Conservation (phyloP, 805 yeast genomes). For the Kazachstania taianensis region DNA sequence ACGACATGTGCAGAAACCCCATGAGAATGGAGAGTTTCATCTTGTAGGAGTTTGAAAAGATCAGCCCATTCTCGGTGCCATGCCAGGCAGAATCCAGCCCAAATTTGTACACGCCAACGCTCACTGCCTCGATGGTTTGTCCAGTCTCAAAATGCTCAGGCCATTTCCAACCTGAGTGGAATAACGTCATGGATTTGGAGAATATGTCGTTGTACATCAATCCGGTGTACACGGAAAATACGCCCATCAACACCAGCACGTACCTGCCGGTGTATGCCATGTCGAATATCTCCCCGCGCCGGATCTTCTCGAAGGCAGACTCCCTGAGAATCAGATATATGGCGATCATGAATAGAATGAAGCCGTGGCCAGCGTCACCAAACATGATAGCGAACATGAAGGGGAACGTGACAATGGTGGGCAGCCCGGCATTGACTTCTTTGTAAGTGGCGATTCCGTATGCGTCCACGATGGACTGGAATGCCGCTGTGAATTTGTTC, state of each 20-base stretch:
- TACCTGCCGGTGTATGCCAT: conserved; percentile 95
- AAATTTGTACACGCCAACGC: conserved; percentile 61
- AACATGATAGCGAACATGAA: conserved; percentile 99
- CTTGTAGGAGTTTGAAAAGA: conserved; percentile 91
- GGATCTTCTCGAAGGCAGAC: conserved; percentile 50
- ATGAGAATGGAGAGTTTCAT: conserved; percentile 91
- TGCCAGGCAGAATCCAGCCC: conserved; percentile 97
- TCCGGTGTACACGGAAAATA: conserved; percentile 93
- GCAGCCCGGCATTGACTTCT: conserved; percentile 92
- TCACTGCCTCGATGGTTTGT: conserved; percentile 55
- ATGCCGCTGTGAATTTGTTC: conserved; percentile 89
- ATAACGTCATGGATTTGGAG: conserved; percentile 81
- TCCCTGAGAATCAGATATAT: conserved; percentile 64
- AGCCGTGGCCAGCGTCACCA: conserved; percentile 97
- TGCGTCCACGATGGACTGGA: conserved; percentile 89
- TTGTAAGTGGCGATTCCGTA: conserved; percentile 89
- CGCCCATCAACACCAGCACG: conserved; percentile 83
- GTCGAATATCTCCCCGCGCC: conserved; percentile 87
- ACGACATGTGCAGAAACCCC: conserved; percentile 93
- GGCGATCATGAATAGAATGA: conserved; percentile 69
- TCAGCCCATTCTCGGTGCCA: conserved; percentile 86
- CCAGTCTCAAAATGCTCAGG: conserved; percentile 65
- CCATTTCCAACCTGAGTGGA: conserved; percentile 90
- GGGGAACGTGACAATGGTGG: conserved; percentile 92
- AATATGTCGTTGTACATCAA: conserved; percentile 87